Conservation (phyloP, 306 rosid species). For the Vachellia collinsii region DNA sequence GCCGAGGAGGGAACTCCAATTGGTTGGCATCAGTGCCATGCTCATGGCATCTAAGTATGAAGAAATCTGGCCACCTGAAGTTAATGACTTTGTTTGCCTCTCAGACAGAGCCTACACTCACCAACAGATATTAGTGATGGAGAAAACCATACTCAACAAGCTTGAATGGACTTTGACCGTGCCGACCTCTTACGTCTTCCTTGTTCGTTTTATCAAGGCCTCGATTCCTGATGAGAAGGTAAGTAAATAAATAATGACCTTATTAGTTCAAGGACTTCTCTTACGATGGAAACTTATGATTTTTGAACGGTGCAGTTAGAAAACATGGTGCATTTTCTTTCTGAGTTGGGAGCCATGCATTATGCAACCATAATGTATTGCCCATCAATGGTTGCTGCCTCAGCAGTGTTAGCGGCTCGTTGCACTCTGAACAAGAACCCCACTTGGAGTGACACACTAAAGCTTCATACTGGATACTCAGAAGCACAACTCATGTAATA, state of each 20-base stretch:
- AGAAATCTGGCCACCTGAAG: constrained; percentile 77
- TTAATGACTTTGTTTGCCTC: constrained; percentile 61
- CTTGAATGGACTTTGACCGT: constrained; percentile 65
- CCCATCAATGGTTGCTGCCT: constrained; percentile 69
- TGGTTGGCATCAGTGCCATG: constrained; percentile 64
- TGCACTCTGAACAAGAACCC: constrained; percentile 52
- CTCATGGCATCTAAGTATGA: constrained; percentile 69
- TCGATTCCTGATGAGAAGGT: constrained; percentile 50
- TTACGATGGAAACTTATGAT: too few species aligned
- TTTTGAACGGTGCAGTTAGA: constrained; percentile 43
- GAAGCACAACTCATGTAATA: constrained; percentile 51
- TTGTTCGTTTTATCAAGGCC: constrained; percentile 66
- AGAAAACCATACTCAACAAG: constrained; percentile 59
- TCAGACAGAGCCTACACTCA: constrained; percentile 62
- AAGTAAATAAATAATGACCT: constrained; percentile 37
- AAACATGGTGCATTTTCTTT: constrained; percentile 53
- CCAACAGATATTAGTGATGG: constrained; percentile 56
- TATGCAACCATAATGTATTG: constrained; percentile 51
- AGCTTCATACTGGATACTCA: constrained; percentile 60
- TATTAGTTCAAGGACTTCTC: too few species aligned
- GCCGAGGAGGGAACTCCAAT: constrained; percentile 55
- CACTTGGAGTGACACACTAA: constrained; percentile 59
- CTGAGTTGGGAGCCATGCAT: constrained; percentile 59
- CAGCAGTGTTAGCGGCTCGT: constrained; percentile 61
- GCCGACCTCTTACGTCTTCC: constrained; percentile 64